phyloP scores from a whole-genome alignment of 257 asterid genomes.

The Solanum dulcamara region DNA sequence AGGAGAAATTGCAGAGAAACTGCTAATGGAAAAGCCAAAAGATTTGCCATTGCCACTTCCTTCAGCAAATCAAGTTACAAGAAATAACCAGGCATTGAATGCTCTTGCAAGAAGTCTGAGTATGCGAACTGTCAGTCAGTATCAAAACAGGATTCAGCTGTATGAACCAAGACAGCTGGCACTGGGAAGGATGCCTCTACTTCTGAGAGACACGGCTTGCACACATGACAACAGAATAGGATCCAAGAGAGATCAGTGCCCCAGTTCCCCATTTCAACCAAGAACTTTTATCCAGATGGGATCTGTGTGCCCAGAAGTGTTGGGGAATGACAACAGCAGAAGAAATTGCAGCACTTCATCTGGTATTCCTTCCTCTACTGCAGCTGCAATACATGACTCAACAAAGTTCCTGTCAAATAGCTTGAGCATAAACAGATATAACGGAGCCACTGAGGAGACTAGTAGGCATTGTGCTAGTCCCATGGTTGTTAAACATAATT shows the following conservation, averaged over 20 bases:
- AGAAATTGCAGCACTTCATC: slow-evolving; percentile 7
- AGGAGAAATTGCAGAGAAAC: slow-evolving; percentile 12
- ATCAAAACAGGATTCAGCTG: slow-evolving; percentile 11
- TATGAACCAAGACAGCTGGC: slow-evolving; percentile 15
- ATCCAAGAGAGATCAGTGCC: slow-evolving; percentile 25
- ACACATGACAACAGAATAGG: slow-evolving; percentile 22
- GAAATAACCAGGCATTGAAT: slow-evolving; percentile 44
- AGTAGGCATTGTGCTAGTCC: not conserved
- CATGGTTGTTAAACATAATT: slow-evolving; percentile 10
- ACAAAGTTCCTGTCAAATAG: slow-evolving; percentile 20
- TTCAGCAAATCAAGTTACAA: slow-evolving; percentile 9
- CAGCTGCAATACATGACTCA: slow-evolving; percentile 13
- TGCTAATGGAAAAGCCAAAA: slow-evolving; percentile 10
- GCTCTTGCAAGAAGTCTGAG: slow-evolving; percentile 46
- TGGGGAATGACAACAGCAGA: slow-evolving; percentile 5
- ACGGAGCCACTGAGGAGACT: not conserved
- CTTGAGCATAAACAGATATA: slow-evolving; percentile 9
- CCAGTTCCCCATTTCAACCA: slow-evolving; percentile 10
- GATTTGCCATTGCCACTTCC: slow-evolving; percentile 15
- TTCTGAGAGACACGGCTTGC: slow-evolving; percentile 9
- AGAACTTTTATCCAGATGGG: slow-evolving; percentile 12
- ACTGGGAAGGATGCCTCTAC: slow-evolving; percentile 20
- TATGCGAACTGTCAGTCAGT: slow-evolving; percentile 16
- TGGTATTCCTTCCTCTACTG: not conserved
- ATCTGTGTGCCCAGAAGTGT: slow-evolving; percentile 21